Percentiles rank a stretch among this genome's conserved stretches.
phyloP scores from a whole-genome alignment of 305 asterid species.

The Fraxinus angustifolia region DNA sequence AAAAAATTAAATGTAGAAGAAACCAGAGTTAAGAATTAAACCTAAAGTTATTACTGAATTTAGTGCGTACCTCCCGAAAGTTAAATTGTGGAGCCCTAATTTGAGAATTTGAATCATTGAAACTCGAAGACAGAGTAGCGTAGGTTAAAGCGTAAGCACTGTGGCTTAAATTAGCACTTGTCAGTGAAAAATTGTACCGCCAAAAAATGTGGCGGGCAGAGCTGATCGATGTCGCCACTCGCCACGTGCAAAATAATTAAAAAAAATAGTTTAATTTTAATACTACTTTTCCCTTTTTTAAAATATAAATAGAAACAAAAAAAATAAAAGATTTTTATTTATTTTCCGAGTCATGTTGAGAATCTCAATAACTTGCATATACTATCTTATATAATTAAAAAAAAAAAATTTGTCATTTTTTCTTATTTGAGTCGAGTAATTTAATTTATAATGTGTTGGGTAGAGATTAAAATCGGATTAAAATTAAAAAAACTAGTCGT shows the following conservation, averaged over 20 bases:
- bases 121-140: conserved; percentile 17
- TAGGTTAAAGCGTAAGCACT: conserved; percentile 13
- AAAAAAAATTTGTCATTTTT: background rate
- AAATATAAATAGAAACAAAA: no score
- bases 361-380: background rate
- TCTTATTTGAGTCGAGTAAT: background rate
- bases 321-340: no score
- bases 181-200: conserved; percentile 4
- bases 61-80: conserved; percentile 29
- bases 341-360: background rate
- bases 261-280: no score
- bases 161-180: conserved; percentile 16
- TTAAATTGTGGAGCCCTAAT: conserved; percentile 37
- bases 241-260: no score
- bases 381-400: background rate
- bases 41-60: background rate
- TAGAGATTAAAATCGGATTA: no score
- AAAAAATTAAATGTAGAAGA: conserved; percentile 17
- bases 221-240: background rate
- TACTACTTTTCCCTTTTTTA: no score
- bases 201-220: background rate
- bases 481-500: no score
- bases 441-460: no score
- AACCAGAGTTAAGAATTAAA: background rate
- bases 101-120: conserved; percentile 48